Base-by-base conservation (phyloP, 2,329 filamentous ascomycete genomes). In the Botrytis elliptica region DNA sequence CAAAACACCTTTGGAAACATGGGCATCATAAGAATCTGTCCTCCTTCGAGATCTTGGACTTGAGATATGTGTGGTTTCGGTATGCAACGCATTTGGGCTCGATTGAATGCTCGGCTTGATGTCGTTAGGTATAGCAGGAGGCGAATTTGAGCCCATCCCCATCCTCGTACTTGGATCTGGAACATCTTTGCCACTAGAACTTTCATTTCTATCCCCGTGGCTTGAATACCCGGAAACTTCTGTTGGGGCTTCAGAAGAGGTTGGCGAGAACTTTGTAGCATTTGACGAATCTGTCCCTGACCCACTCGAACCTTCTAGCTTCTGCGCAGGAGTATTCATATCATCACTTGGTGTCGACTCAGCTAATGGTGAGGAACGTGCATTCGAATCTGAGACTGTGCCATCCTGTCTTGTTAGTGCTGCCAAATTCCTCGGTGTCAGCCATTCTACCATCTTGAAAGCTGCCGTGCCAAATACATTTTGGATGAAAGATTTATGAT, bases 371-470 rank as follows among this genome's bases (percentile, higher is more conserved):
- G 64, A 62, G 29, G 38, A 33, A 44, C 36, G 44, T 20, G 36
- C 60, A 67, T 49, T 12, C 9, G 38, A 18, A 33, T 55, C 63
- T 10, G 22, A 22, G 3, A 36, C 49, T 44, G 57, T 46, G 25
- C 75, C 73, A 38, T 75, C 70, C 2, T 75, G 65, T 14, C 75
- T 74, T 40, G 75, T 75, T 29, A 79, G 63, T 29, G 72, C 59
- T 14, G 79, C 76, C 55, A 81, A 46, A 62, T 78, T 86, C 72
- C 85, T 85, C 0, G 89, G 89, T 1, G 89, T 89, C n/a, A 92
- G 82, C 90, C 89, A 92, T 79, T 92, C 90, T 5, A 92, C 78
- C 89, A 92, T 92, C 78, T 90, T 91, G 81, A 92, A 90, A 18
- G 90, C 87, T 18, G 88, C 87, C 0, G 90, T 91, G 10, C 86